Evolutionary conservation across 345 rosid genomes (phyloP), one percentile per base, ranked within the genome.

Genomic region (Arabis alpina): DNA sequence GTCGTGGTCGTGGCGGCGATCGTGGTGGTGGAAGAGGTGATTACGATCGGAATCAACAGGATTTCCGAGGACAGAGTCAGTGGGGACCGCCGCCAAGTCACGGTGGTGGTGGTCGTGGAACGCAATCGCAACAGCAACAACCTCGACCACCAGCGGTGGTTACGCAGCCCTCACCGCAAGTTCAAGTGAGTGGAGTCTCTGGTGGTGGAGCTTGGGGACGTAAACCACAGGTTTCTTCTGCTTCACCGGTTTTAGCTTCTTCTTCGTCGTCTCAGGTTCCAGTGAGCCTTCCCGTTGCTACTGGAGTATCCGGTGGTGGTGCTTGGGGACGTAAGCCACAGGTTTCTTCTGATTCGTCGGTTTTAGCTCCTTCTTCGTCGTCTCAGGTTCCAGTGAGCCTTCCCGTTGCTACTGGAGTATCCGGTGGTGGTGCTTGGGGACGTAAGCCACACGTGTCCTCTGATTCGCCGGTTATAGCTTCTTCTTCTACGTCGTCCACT

Each of bases 21-120:
- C 68, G 12, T 24, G 68, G 65, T 57, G 62, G 62, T 16, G 23
- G 23, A 19, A 28, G 72, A 8, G 54, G 70, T 3, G 70, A 45
- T 10, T 39, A 23, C 47, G 49, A 40, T 40, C 7, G 74, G 43
- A 52, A 34, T n/a, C 79, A 63, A 25, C 71, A 69, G 16, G 51
- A 62, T 36, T 23, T 51, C 3, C 41, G 63, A 42, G 39, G 53
- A 28, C 79, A 68, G 63, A 57, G 70, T 62, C 79, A 75, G 66
- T 64, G 80, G 80, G 71, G 75, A 47, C 54, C 64, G 16, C 28
- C 79, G n/a, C 16, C 70, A 0, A 48, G 58, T 19, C 70, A 75
- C 3, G 70, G 79, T 61, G 70, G 79, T 61, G 70, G 79, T 61
- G 79, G 56, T 3, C 56, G 39, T 43, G 68, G 63, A 2, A 1